Evolutionary conservation across 495 filamentous ascomycete genomes (phyloP).

Genomic region (Penicillium cosmopolitanum): DNA sequence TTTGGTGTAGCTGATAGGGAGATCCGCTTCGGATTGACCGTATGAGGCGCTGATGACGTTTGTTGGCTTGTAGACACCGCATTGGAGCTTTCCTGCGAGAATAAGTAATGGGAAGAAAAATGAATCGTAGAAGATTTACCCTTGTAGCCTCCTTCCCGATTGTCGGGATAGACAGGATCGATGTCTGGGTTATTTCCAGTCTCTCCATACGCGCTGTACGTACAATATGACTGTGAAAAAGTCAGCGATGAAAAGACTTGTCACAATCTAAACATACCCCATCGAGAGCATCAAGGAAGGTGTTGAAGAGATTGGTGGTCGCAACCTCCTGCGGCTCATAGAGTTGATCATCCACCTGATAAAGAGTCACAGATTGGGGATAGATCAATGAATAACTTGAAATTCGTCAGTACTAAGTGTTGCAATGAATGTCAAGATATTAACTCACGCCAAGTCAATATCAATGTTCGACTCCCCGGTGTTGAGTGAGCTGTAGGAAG

Average conservation of each 20-base stretch:
- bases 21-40: conserved; percentile 54
- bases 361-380: conserved; percentile 59
- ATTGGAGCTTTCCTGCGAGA: conserved; percentile 49
- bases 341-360: conserved; percentile 57
- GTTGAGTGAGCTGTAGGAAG: conserved; percentile 30
- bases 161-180: conserved; percentile 61
- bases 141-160: conserved; percentile 55
- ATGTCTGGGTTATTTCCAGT: conserved; percentile 46
- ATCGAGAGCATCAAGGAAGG: conserved; percentile 61
- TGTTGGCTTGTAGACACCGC: conserved; percentile 62
- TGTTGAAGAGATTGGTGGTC: conserved; percentile 50
- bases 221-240: conserved; percentile 30
- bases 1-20: conserved; percentile 54
- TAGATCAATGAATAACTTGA: conserved; percentile 47
- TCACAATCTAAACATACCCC: conserved; percentile 30
- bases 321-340: conserved; percentile 40
- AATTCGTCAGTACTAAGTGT: not conserved
- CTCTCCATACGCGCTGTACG: conserved; percentile 44
- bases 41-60: conserved; percentile 67
- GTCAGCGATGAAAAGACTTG: not conserved
- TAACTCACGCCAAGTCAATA: conserved; percentile 44
- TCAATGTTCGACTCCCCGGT: conserved; percentile 53
- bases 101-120: not conserved
- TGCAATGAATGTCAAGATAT: not conserved
- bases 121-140: conserved; percentile 27